Evolutionary conservation across 306 rosid species (phyloP), one percentile per base, ranked within the genome.

Genomic region (Luffa acutangula): DNA sequence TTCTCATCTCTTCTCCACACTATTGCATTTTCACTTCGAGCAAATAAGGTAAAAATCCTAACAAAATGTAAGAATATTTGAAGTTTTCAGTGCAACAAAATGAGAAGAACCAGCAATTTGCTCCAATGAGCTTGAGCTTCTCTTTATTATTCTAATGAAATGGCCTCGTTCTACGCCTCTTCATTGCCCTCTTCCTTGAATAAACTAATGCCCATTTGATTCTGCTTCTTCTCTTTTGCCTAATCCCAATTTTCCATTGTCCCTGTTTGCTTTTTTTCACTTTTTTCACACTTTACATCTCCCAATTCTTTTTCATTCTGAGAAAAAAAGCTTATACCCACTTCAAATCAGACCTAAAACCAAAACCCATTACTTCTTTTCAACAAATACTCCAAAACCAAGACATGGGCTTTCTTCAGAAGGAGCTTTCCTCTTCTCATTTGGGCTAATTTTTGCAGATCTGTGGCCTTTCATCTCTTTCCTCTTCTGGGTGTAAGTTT

Each of bases 361-460:
- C 52, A 43, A 45, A 45, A 70, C 77, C 59, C 77, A 48, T 25
- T 31, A 73, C 34, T 49, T 33, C 4, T 31, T 14, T 43, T 54
- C 4, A 21, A 7, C 76, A 43, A 21, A 64, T 56, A 64, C 72
- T 36, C 72, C 76, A 45, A 46, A 71, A 43, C 20, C 46, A 25
- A 69, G 57, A 45, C 18, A 7, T 73, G 78, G 78, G 78, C 59
- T 73, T 69, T 49, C 78, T 51, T 51, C 60, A 49, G 13, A 2
- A 12, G 60, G 43, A 31, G 78, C 78, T 49, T 72, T 72, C 43
- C 21, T 13, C 58, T 49, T 25, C 57, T 13, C 21, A 45, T 21
- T 73, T 73, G 78, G 58, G 78, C 78, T 73, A 31, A 25, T 17
- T 14, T 73, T 31, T 73, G 21, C 78, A 73, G 78, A 73, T 73